Evolutionary conservation across 148 eudicot genomes (phyloP).

Genomic region (Amaranthus hypochondriacus): DNA sequence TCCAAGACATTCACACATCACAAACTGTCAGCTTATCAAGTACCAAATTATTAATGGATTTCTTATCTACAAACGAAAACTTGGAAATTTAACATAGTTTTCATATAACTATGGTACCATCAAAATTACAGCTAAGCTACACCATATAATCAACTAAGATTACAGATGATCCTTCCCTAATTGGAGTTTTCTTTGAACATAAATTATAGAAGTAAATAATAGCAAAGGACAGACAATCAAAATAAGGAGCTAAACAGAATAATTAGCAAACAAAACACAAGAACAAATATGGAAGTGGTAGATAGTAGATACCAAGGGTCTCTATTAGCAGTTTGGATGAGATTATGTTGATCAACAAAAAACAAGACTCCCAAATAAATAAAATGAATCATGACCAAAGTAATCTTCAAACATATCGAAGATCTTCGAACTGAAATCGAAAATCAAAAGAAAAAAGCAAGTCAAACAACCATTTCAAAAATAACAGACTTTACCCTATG

Average conservation of each 20-base stretch:
- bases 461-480: conserved; percentile 6
- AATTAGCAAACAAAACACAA: neutral
- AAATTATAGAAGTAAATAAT: no score
- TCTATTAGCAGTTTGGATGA: conserved; percentile 39
- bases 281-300: neutral
- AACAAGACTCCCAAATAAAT: conserved; percentile 46
- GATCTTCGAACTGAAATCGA: conserved; percentile 58
- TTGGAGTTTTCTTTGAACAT: no score
- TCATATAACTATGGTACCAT: no score
- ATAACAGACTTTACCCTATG: neutral
- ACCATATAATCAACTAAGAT: no score
- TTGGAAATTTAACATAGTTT: no score
- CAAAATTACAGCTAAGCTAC: no score
- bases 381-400: conserved; percentile 64
- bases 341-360: conserved; percentile 40
- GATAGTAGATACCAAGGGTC: conserved; percentile 56
- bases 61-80: no score
- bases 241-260: neutral
- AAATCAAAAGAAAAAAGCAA: neutral
- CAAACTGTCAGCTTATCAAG: no score
- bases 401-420: conserved; percentile 49
- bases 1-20: no score
- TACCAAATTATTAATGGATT: no score
- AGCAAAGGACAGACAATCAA: neutral
- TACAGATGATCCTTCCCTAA: no score